A percentile compares a stretch with the other conserved stretches of the same genome.
These are phyloP conservation scores for Pythium guiyangense DNA, from an alignment of 352 stramenopile genomes.

Conservation along the genomic window DNA sequence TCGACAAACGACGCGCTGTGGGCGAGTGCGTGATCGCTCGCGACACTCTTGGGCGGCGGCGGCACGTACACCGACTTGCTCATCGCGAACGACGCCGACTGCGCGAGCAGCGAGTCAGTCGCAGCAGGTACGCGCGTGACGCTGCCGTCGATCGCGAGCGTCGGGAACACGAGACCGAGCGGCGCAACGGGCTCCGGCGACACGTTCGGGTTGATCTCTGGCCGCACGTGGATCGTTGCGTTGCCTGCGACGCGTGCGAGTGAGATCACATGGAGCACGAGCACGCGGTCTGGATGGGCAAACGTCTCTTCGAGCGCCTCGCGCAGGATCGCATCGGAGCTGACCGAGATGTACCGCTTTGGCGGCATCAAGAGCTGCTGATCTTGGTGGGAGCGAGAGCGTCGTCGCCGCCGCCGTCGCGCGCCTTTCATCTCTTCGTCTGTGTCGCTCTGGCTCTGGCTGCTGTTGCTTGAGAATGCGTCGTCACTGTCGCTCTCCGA, in stretches of 20 bases:
- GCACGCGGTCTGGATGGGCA: slow-evolving; percentile 40
- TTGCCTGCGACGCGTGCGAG: slow-evolving; percentile 43
- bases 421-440: too few relatives aligned
- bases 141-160: slow-evolving; percentile 43
- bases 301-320: slow-evolving; percentile 69
- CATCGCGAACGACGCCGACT: slow-evolving; percentile 32
- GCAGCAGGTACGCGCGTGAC: slow-evolving; percentile 33
- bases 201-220: slow-evolving; percentile 76
- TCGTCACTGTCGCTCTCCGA: background rate
- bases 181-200: slow-evolving; percentile 70
- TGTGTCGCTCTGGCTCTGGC: background rate
- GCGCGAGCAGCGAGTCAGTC: slow-evolving; percentile 21
- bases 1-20: slow-evolving; percentile 45
- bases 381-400: background rate
- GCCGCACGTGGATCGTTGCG: slow-evolving; percentile 66
- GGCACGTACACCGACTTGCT: slow-evolving; percentile 61
- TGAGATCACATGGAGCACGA: slow-evolving; percentile 75
- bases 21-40: slow-evolving; percentile 23
- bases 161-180: slow-evolving; percentile 70
- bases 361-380: background rate
- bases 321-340: slow-evolving; percentile 45
- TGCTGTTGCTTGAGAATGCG: background rate
- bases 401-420: background rate
- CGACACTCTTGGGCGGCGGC: slow-evolving; percentile 33
- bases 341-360: slow-evolving; percentile 58